Evolutionary conservation across 2,329 filamentous ascomycete species (phyloP).

Genomic region (Stagonosporopsis tanaceti): DNA sequence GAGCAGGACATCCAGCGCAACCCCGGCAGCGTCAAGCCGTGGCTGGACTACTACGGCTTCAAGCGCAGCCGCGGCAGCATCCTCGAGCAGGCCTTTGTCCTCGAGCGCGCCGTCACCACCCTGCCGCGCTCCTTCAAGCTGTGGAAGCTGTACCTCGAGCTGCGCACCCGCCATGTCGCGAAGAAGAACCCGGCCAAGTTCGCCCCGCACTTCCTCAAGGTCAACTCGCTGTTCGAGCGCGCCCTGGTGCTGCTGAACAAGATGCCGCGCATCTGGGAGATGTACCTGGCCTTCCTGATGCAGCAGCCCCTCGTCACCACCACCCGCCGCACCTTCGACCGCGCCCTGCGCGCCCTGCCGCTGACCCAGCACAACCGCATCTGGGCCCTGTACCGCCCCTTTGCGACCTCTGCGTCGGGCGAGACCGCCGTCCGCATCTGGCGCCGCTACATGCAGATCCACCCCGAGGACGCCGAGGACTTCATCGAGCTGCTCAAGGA

Average conservation of each 20-base stretch:
- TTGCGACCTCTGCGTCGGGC: constrained; percentile 89
- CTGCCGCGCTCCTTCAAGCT: constrained; percentile 96
- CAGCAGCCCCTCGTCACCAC: constrained; percentile 90
- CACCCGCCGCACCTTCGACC: constrained; percentile 88
- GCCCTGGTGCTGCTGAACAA: constrained; percentile 95
- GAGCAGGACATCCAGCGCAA: constrained; percentile 94
- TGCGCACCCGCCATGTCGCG: constrained; percentile 81
- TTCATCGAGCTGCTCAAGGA: constrained; percentile 89
- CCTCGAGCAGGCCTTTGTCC: constrained; percentile 84
- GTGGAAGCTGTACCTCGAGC: constrained; percentile 95
- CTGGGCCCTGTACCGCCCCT: constrained; percentile 89
- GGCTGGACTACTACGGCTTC: constrained; percentile 92
- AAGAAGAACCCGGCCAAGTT: constrained; percentile 84
- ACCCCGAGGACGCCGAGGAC: constrained; percentile 93
- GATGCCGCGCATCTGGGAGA: constrained; percentile 98
- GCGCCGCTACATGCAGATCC: constrained; percentile 95
- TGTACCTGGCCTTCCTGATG: constrained; percentile 91
- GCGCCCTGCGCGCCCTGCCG: constrained; percentile 87
- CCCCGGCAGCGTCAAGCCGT: constrained; percentile 85
- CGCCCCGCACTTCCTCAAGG: constrained; percentile 84
- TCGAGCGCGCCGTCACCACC: constrained; percentile 89
- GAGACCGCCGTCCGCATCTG: constrained; percentile 92
- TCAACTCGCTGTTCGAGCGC: constrained; percentile 92
- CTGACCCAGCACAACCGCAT: constrained; percentile 95
- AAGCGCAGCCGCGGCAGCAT: constrained; percentile 86